Evolutionary conservation across 2,329 filamentous ascomycete species (phyloP).

Genomic region (Magnaporthiopsis incrustans): DNA sequence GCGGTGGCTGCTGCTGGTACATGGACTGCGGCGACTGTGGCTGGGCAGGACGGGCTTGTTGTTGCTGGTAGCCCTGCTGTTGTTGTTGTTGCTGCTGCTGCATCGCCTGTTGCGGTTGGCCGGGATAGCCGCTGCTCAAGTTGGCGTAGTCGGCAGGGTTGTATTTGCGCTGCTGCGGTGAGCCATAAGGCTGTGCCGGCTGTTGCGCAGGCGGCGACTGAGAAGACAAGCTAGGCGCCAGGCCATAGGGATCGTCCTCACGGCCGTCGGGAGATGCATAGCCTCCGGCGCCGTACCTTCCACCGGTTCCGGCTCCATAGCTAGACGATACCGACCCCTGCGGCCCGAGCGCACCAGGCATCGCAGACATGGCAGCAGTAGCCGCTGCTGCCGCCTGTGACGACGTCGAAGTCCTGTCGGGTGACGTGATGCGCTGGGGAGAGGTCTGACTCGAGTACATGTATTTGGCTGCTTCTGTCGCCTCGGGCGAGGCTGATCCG

Average conservation of each 20-base stretch:
- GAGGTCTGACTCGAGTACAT: constrained; percentile 51
- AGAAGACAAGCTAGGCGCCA: constrained; percentile 15
- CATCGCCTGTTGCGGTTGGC: constrained; percentile 29
- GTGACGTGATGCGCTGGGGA: constrained; percentile 35
- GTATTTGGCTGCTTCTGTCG: constrained; percentile 55
- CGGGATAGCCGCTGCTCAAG: constrained; percentile 36
- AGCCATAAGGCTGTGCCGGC: constrained; percentile 21
- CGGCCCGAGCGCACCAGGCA: constrained; percentile 39
- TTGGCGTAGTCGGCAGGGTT: constrained; percentile 71
- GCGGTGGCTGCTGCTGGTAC: constrained; percentile 24
- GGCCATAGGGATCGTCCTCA: constrained; percentile 25
- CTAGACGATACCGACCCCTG: constrained; percentile 17
- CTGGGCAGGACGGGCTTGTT: constrained; percentile 13
- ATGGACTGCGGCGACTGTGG: constrained; percentile 18
- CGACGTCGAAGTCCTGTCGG: constrained; percentile 42
- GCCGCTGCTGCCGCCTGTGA: constrained; percentile 43
- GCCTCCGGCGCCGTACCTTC: constrained; percentile 15
- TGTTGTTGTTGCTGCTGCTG: constrained; percentile 24
- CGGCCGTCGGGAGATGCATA: constrained; percentile 11
- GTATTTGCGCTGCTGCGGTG: constrained; percentile 54
- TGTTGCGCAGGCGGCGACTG: constrained; percentile 16
- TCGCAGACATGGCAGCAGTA: constrained; percentile 48
- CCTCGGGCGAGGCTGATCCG: constrained; percentile 39
- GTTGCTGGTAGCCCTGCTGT: constrained; percentile 20
- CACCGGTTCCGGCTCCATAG: constrained; percentile 17